Evolutionary conservation across 768 basidiomycete species (phyloP).

Genomic region (Imleria badia): DNA sequence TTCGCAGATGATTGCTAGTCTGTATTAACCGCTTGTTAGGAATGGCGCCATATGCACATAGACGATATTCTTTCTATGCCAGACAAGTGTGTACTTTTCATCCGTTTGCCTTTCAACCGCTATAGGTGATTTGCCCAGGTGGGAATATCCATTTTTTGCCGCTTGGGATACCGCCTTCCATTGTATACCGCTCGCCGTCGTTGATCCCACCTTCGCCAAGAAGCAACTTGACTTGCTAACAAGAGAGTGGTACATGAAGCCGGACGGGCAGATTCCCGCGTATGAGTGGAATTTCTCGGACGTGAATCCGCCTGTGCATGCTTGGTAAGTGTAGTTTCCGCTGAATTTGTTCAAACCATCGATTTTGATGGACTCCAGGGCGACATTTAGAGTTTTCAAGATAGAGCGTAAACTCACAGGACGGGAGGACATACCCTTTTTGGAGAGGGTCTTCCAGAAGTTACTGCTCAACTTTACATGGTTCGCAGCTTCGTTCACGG

Average conservation of each 20-base stretch:
- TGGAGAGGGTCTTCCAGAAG: conserved; percentile 99
- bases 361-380: conserved; percentile 46
- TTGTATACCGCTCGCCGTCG: conserved; percentile 94
- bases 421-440: conserved; percentile 83
- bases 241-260: conserved; percentile 99
- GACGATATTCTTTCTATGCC: conserved; percentile 99
- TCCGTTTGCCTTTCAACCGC: neutral
- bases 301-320: conserved; percentile 98
- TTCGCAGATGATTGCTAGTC: neutral
- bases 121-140: conserved; percentile 41
- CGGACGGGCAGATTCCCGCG: conserved; percentile 96
- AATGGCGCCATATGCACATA: conserved; percentile 95
- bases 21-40: conserved; percentile 41
- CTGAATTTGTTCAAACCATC: neutral
- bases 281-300: conserved; percentile 99
- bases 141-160: conserved; percentile 99
- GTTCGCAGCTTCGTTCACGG: conserved; percentile 38
- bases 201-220: conserved; percentile 95
- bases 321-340: conserved; percentile 57
- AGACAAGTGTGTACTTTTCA: conserved; percentile 68
- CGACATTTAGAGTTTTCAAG: conserved; percentile 98
- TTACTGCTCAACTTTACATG: conserved; percentile 96
- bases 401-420: conserved; percentile 96
- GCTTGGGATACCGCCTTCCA: conserved; percentile 99
- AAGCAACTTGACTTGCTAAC: conserved; percentile 96